Evolutionary conservation across 2,329 filamentous ascomycete genomes (phyloP).

Genomic region (Penicillium glabrum): DNA sequence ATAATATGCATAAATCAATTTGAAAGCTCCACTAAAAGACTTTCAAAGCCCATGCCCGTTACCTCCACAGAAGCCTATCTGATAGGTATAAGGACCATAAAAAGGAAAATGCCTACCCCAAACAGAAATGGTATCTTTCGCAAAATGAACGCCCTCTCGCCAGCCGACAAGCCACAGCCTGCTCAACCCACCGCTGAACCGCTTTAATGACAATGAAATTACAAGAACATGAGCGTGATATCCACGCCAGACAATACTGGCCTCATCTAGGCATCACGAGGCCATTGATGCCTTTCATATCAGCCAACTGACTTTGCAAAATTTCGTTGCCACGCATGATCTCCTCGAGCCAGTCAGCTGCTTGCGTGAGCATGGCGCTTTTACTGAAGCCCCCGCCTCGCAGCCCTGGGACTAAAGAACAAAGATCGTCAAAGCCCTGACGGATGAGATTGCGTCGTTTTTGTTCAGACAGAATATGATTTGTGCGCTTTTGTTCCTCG

Average conservation of each 20-base stretch:
- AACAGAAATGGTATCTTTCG: constrained; percentile 19
- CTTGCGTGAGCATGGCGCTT: constrained; percentile 72
- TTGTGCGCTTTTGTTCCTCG: constrained; percentile 78
- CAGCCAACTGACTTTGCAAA: constrained; percentile 56
- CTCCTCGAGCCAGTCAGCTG: constrained; percentile 75
- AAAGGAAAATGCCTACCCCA: background rate
- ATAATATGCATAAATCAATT: background rate
- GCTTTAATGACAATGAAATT: constrained; percentile 9
- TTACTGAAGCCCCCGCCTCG: constrained; percentile 77
- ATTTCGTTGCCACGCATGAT: constrained; percentile 67
- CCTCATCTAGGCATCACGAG: constrained; percentile 37
- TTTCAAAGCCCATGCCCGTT: background rate
- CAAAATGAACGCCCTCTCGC: constrained; percentile 22
- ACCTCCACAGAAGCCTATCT: background rate
- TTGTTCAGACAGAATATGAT: constrained; percentile 85
- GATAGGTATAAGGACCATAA: background rate
- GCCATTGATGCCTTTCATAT: constrained; percentile 42
- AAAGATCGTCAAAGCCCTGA: constrained; percentile 78
- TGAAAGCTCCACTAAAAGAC: background rate
- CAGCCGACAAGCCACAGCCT: constrained; percentile 3
- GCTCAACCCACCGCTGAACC: constrained; percentile 29
- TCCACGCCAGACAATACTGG: constrained; percentile 13
- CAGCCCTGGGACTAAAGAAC: constrained; percentile 72
- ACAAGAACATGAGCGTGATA: constrained; percentile 20
- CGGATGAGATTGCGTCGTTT: constrained; percentile 81